phyloP scores from a whole-genome alignment of 2,329 filamentous ascomycete species.

The Fusarium dlaminii region DNA sequence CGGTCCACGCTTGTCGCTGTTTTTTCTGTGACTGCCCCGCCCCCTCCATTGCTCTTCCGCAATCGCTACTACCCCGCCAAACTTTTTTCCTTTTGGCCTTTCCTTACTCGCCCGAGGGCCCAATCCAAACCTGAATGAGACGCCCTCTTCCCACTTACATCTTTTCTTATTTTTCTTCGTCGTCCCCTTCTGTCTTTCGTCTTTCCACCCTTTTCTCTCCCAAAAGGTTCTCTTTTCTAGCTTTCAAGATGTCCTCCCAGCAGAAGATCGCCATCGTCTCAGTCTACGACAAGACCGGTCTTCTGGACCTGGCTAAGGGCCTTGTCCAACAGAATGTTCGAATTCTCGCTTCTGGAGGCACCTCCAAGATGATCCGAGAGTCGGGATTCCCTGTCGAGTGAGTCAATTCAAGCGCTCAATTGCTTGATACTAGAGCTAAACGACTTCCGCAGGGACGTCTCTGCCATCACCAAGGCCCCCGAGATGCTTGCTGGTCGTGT shows the following conservation, averaged over 20 bases:
- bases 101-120: conserved; percentile 31
- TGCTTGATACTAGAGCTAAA: conserved; percentile 7
- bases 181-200: conserved; percentile 1
- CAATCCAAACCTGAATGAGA: conserved; percentile 23
- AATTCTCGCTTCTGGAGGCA: conserved; percentile 93
- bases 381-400: conserved; percentile 95
- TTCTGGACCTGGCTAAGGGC: conserved; percentile 91
- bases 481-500: conserved; percentile 89
- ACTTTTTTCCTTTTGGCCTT: conserved; percentile 39
- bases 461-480: conserved; percentile 93
- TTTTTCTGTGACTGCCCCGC: conserved; percentile 34
- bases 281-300: conserved; percentile 98
- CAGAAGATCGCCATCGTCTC: conserved; percentile 88
- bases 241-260: conserved; percentile 49
- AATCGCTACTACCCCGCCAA: conserved; percentile 44
- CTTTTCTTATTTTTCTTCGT: conserved; percentile 10
- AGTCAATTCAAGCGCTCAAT: conserved; percentile 46
- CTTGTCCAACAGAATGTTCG: conserved; percentile 89
- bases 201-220: not conserved
- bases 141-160: conserved; percentile 26
- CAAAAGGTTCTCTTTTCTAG: conserved; percentile 18
- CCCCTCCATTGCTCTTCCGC: conserved; percentile 34
- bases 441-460: conserved; percentile 77
- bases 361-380: conserved; percentile 95
- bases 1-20: conserved; percentile 11